Conservation (phyloP, 148 eudicot species). For the Rhododendron ferrugineum region DNA sequence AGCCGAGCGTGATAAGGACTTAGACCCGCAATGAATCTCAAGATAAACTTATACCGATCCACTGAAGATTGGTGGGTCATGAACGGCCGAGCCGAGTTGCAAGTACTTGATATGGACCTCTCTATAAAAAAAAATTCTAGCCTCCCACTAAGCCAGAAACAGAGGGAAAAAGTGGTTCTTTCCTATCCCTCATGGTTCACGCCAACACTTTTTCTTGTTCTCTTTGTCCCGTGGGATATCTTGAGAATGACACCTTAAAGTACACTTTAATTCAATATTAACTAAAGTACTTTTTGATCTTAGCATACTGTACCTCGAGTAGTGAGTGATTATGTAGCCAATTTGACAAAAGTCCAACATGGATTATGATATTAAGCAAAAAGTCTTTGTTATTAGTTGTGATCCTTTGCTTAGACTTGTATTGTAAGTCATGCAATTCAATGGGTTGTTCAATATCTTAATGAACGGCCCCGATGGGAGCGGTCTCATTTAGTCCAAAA, state of each 20-base stretch:
- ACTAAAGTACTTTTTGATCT: neutral
- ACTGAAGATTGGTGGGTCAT: neutral
- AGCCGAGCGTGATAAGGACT: too few relatives aligned
- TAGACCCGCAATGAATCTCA: too few relatives aligned
- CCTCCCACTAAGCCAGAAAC: neutral
- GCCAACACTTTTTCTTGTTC: neutral
- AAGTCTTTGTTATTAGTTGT: neutral
- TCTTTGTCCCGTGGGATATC: neutral
- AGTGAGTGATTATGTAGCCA: neutral
- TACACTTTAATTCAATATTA: neutral
- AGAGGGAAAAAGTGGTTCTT: neutral
- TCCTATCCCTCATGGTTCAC: slow-evolving; percentile 1
- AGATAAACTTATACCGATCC: neutral
- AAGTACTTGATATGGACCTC: neutral
- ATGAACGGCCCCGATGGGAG: too few relatives aligned
- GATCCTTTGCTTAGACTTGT: neutral
- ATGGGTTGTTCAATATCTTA: neutral
- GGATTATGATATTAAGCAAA: neutral
- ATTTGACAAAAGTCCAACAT: neutral
- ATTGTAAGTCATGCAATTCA: neutral
- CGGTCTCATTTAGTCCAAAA: too few relatives aligned
- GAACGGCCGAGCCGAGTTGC: neutral
- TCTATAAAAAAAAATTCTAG: neutral
- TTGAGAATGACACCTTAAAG: neutral
- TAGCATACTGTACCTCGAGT: neutral